Percentiles rank a stretch among this genome's conserved stretches.
These are phyloP conservation scores for Leptographium galeiforme DNA, from an alignment of 2,329 filamentous ascomycete species.

Conservation along the genomic window DNA sequence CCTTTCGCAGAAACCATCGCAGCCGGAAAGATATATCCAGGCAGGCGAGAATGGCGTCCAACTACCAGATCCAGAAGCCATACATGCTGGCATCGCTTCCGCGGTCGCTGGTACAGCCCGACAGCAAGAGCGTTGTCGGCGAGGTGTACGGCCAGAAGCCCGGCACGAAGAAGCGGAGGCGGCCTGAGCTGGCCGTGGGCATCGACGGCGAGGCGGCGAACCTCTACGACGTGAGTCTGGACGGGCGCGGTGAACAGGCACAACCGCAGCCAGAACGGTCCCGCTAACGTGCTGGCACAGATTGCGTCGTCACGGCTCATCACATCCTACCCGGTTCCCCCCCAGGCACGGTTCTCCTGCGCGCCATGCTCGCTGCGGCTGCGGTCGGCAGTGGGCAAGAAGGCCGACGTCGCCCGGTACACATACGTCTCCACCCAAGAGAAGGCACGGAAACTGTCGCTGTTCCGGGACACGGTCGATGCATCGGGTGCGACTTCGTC, in stretches of 20 bases:
- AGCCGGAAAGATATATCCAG: not conserved
- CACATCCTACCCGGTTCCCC: constrained; percentile 54
- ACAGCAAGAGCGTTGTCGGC: constrained; percentile 40
- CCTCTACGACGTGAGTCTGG: constrained; percentile 45
- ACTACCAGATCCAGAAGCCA: constrained; percentile 50
- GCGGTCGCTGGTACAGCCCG: constrained; percentile 38
- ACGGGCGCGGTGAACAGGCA: not conserved
- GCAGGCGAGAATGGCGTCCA: constrained; percentile 34
- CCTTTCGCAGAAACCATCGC: not conserved
- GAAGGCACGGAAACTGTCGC: constrained; percentile 35
- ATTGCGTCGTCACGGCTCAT: constrained; percentile 47
- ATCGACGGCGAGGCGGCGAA: constrained; percentile 51
- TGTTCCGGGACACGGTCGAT: constrained; percentile 45
- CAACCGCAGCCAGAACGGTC: not conserved
- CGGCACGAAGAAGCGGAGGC: constrained; percentile 46
- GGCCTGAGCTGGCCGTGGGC: constrained; percentile 49
- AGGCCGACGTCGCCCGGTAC: constrained; percentile 28
- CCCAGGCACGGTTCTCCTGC: constrained; percentile 51
- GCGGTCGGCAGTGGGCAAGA: constrained; percentile 31
- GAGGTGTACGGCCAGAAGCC: constrained; percentile 46
- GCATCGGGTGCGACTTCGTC: constrained; percentile 38
- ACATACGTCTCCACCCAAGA: constrained; percentile 47
- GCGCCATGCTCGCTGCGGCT: constrained; percentile 44
- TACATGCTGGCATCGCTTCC: constrained; percentile 49
- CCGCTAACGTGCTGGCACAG: constrained; percentile 21